These are phyloP conservation scores for Botrytis paeoniae DNA, from an alignment of 2,329 filamentous ascomycete species.

Conservation along the genomic window DNA sequence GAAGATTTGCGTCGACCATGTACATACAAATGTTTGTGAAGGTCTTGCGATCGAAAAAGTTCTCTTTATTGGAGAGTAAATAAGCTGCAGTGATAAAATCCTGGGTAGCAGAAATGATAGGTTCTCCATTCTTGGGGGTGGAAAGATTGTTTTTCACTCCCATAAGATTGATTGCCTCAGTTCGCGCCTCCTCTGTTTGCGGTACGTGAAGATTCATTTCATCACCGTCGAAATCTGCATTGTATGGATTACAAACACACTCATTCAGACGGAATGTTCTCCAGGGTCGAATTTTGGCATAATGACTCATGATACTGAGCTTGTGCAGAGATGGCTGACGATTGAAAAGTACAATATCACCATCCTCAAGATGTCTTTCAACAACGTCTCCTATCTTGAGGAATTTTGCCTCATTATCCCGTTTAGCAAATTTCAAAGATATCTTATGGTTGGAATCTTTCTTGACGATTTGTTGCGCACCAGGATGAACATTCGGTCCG, in stretches of 20 bases:
- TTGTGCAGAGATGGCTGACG: constrained; percentile 97
- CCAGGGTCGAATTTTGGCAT: constrained; percentile 89
- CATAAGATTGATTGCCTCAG: constrained; percentile 95
- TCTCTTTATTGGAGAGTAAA: constrained; percentile 85
- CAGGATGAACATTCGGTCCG: constrained; percentile 77
- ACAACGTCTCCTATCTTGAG: constrained; percentile 84
- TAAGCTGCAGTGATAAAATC: constrained; percentile 98
- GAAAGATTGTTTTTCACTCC: constrained; percentile 95
- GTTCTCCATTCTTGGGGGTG: constrained; percentile 95
- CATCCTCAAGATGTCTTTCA: constrained; percentile 90
- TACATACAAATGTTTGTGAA: constrained; percentile 90
- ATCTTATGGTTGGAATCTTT: constrained; percentile 67
- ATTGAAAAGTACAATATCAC: constrained; percentile 96
- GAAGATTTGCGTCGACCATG: constrained; percentile 80
- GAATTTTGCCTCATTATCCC: constrained; percentile 67
- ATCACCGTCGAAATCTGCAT: constrained; percentile 97
- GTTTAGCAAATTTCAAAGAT: constrained; percentile 71
- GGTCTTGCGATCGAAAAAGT: constrained; percentile 83
- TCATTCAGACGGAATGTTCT: constrained; percentile 96
- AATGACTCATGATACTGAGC: constrained; percentile 95
- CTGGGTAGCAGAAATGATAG: constrained; percentile 97
- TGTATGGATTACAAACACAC: constrained; percentile 97
- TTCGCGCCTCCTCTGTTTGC: constrained; percentile 93
- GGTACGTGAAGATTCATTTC: constrained; percentile 99
- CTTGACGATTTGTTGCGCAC: constrained; percentile 79